Conservation (phyloP, 2,329 filamentous ascomycete species). For the Penicillium crustosum region DNA sequence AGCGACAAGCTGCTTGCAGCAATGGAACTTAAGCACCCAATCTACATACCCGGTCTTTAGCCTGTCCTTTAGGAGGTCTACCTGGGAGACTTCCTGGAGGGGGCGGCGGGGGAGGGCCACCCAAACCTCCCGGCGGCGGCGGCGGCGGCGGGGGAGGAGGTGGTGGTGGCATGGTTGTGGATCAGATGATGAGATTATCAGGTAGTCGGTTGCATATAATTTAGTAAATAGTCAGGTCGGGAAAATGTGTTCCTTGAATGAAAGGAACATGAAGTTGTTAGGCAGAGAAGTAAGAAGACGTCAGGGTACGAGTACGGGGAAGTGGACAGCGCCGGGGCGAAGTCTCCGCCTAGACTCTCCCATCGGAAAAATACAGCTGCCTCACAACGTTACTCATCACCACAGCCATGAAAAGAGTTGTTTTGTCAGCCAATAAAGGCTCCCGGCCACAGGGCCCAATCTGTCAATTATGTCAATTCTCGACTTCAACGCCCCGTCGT, state of each 20-base stretch:
- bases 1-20: not conserved
- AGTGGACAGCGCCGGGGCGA: constrained; percentile 26
- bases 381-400: constrained; percentile 8
- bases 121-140: constrained; percentile 56
- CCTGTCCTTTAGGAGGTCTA: constrained; percentile 56
- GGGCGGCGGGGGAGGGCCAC: constrained; percentile 66
- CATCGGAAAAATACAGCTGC: constrained; percentile 18
- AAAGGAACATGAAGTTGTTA: constrained; percentile 18
- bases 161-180: constrained; percentile 47
- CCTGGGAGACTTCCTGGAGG: constrained; percentile 51
- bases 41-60: constrained; percentile 63
- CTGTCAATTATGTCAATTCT: constrained; percentile 43
- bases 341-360: constrained; percentile 33
- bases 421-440: constrained; percentile 30
- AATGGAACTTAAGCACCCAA: not conserved
- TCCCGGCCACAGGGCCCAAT: constrained; percentile 28
- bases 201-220: constrained; percentile 5
- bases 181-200: constrained; percentile 8
- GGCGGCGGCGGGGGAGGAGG: constrained; percentile 69
- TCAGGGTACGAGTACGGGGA: constrained; percentile 24
- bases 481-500: constrained; percentile 24
- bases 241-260: constrained; percentile 15
- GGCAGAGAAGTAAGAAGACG: constrained; percentile 29
- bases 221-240: constrained; percentile 12
- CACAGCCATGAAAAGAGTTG: constrained; percentile 38